Evolutionary conservation across 2,329 filamentous ascomycete species (phyloP).

Genomic region (Dryadomyces quercivorus): DNA sequence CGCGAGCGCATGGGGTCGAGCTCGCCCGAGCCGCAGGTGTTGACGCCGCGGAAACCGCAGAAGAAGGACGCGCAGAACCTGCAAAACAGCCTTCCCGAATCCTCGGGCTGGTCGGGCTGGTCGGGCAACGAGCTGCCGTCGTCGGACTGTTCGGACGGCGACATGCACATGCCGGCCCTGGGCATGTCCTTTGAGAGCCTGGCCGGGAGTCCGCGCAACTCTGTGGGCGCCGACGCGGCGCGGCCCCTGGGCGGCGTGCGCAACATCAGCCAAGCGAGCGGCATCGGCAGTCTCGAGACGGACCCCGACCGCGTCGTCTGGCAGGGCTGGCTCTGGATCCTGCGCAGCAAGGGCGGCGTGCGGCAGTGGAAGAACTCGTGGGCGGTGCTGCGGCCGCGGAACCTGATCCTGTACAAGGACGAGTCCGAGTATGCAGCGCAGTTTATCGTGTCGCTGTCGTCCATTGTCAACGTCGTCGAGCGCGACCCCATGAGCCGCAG

Average conservation of each 20-base stretch:
- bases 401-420: conserved; percentile 85
- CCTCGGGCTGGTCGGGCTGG: conserved; percentile 34
- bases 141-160: conserved; percentile 74
- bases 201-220: conserved; percentile 9
- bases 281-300: conserved; percentile 32
- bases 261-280: conserved; percentile 53
- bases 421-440: conserved; percentile 80
- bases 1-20: conserved; percentile 39
- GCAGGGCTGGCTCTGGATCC: conserved; percentile 78
- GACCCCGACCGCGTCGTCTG: conserved; percentile 85
- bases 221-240: background rate
- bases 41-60: conserved; percentile 38
- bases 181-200: conserved; percentile 41
- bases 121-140: conserved; percentile 59
- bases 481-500: conserved; percentile 77
- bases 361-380: conserved; percentile 92
- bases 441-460: conserved; percentile 66
- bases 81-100: conserved; percentile 34
- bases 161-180: conserved; percentile 29
- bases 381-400: conserved; percentile 78
- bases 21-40: conserved; percentile 47
- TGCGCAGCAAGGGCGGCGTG: conserved; percentile 72
- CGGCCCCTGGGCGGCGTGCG: background rate
- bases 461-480: conserved; percentile 82
- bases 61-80: conserved; percentile 22